phyloP scores from a whole-genome alignment of 148 eudicot genomes.

The Diospyros lotus region DNA sequence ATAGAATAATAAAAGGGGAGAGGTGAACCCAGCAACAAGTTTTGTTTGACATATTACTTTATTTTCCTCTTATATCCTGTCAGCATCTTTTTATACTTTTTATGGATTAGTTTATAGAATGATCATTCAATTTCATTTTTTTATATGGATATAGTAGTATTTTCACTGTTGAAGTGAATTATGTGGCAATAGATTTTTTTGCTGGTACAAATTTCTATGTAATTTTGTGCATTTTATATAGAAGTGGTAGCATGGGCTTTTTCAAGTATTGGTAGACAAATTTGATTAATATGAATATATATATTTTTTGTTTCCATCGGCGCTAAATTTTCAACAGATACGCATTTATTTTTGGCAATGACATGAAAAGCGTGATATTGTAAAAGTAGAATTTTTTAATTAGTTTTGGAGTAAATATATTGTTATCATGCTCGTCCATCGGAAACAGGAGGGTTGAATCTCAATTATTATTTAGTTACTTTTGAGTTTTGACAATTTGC shows the following conservation, averaged over 20 bases:
- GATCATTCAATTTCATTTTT: not conserved
- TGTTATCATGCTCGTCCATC: not conserved
- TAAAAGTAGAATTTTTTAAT: too few species aligned
- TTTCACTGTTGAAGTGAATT: not conserved
- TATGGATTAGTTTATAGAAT: not conserved
- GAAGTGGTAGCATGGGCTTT: not conserved
- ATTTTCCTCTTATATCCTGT: not conserved
- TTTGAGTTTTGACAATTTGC: not conserved
- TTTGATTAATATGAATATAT: too few species aligned
- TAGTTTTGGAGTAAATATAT: too few species aligned
- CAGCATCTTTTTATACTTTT: not conserved
- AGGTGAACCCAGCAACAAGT: not conserved
- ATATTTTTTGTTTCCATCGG: too few species aligned
- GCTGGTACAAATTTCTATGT: not conserved
- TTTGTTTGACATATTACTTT: not conserved
- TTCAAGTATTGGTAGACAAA: too few species aligned
- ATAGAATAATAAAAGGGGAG: not conserved
- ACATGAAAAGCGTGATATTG: too few species aligned
- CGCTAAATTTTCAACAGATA: too few species aligned
- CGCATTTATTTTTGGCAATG: too few species aligned
- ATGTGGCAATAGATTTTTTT: not conserved
- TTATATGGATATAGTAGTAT: not conserved
- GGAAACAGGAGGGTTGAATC: not conserved
- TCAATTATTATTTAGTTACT: not conserved
- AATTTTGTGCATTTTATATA: not conserved